These are phyloP conservation scores for Termitomyces sp. DNA, from an alignment of 768 basidiomycete genomes.

Conservation along the genomic window DNA sequence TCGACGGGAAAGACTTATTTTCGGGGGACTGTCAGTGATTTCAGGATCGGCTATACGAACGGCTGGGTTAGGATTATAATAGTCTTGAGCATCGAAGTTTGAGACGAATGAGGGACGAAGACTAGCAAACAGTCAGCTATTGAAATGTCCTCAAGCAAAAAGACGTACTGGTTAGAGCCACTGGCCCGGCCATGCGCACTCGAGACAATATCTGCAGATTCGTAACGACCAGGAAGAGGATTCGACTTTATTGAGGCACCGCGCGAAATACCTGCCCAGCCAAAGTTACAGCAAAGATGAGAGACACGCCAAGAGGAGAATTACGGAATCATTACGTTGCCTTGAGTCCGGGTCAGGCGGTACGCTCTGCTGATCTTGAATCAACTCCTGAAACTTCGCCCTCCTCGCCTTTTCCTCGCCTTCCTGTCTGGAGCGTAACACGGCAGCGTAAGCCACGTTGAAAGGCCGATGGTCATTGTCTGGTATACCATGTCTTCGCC, in stretches of 20 bases:
- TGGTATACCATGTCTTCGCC: constrained; percentile 77
- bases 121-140: background rate
- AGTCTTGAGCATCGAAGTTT: constrained; percentile 26
- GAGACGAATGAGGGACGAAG: constrained; percentile 4
- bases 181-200: constrained; percentile 9
- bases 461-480: constrained; percentile 80
- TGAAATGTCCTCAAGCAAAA: background rate
- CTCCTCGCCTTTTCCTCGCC: constrained; percentile 30
- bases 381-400: constrained; percentile 26
- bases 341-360: constrained; percentile 34
- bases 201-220: constrained; percentile 11
- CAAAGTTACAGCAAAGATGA: constrained; percentile 13
- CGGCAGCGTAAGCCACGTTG: constrained; percentile 82
- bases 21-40: constrained; percentile 13
- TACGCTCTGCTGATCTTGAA: constrained; percentile 30
- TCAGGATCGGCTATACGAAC: constrained; percentile 14
- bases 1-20: constrained; percentile 20
- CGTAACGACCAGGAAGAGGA: constrained; percentile 19
- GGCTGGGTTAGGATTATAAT: constrained; percentile 29
- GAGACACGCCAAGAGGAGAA: constrained; percentile 15
- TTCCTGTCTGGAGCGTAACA: constrained; percentile 49
- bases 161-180: constrained; percentile 9
- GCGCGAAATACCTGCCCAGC: constrained; percentile 19
- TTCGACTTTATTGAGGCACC: constrained; percentile 13
- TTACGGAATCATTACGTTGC: constrained; percentile 38